Base-by-base conservation (phyloP, 345 rosid species). In the Carallia brachiata region DNA sequence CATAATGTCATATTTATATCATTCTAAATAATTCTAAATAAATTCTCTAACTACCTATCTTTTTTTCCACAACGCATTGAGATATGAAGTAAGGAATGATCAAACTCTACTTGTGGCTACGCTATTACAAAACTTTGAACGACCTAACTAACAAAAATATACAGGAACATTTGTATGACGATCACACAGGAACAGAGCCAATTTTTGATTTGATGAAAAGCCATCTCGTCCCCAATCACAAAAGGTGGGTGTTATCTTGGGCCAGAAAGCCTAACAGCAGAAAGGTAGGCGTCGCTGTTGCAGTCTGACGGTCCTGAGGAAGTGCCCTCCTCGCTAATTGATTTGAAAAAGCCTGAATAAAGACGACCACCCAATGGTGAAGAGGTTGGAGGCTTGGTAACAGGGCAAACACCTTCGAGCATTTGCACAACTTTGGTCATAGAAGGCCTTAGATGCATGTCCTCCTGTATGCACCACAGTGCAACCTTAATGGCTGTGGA, bases 391-490 rank as follows among this genome's bases (percentile, higher is more conserved):
- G 95, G 97, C 47, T 73, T 76, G 37, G 85, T 73, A 68, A 91
- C 97, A 0, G 71, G 70, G 61, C 68, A 81, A 52, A 94, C 75
- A 18, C 98, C 96, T 85, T 94, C 98, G 18, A 94, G 97, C 98
- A 94, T 94, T 70, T 94, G 97, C 60, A 88, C 92, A 27, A 90
- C 97, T 83, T 82, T 94, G 48, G 80, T 70, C 98, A 94, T 94
- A 23, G 95, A 73, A 27, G 97, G 97, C 76, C 98, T 84, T 23
- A 80, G 55, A 63, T 54, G 36, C 97, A 91, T 94, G 32, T 94
- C 97, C 77, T 94, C 97, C 70, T 94, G 97, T 75, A 90, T 83
- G 57, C 97, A 94, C 97, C 98, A 91, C 73, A 94, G 78, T 5
- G 98, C 97, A 32, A 89, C 92, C 82, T 82, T 91, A 30, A 88